These are phyloP conservation scores for Prunus dulcis DNA, from an alignment of 306 rosid species.

Conservation along the genomic window DNA sequence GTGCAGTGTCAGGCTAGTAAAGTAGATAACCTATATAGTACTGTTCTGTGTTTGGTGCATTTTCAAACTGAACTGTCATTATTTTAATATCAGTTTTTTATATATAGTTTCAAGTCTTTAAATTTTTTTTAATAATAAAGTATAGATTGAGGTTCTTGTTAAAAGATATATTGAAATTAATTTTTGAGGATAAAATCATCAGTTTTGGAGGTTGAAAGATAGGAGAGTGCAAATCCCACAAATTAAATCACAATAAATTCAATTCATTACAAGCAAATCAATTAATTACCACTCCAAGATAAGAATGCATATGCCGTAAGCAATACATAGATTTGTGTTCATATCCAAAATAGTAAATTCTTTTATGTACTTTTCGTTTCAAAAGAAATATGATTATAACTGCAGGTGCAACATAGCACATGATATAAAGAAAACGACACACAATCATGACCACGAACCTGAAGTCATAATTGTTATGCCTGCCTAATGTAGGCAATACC, in stretches of 20 bases:
- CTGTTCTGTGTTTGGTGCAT: not conserved
- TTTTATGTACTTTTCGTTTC: too few relatives aligned
- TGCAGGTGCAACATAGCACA: not conserved
- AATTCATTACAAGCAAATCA: not conserved
- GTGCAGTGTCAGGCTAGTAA: not conserved
- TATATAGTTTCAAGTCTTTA: too few relatives aligned
- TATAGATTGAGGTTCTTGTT: not conserved
- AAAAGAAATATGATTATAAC: not conserved
- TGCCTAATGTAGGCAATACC: not conserved
- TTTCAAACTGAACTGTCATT: not conserved
- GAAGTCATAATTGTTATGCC: not conserved
- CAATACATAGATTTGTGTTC: not conserved
- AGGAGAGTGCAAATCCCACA: not conserved
- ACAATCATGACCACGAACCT: not conserved
- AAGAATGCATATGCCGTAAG: not conserved
- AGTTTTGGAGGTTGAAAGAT: not conserved
- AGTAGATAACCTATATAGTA: not conserved
- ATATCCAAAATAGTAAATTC: not conserved
- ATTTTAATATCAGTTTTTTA: too few relatives aligned
- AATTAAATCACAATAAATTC: not conserved
- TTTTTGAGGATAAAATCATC: not conserved
- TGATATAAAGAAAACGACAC: not conserved
- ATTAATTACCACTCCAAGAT: not conserved
- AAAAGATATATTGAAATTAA: not conserved
- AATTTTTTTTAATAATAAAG: too few relatives aligned